phyloP scores from a whole-genome alignment of 2,329 filamentous ascomycete genomes.

The Davidsoniella australis region DNA sequence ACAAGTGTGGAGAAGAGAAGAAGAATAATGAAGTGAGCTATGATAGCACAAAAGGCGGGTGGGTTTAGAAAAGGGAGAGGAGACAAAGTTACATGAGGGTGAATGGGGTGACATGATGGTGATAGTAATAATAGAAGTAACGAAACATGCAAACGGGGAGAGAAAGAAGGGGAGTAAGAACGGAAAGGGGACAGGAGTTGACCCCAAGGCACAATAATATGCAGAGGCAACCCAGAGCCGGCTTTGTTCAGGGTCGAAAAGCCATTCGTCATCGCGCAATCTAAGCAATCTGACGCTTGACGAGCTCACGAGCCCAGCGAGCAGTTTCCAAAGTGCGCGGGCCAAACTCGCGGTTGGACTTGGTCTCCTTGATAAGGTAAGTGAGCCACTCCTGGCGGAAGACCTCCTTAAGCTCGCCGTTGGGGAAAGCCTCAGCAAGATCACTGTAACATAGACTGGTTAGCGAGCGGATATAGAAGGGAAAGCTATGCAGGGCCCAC shows the following conservation, averaged over 20 bases:
- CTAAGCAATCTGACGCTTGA: slow-evolving; percentile 61
- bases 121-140: background rate
- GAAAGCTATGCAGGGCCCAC: background rate
- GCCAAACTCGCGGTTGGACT: slow-evolving; percentile 73
- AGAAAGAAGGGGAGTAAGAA: background rate
- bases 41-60: slow-evolving; percentile 15
- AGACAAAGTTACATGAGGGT: slow-evolving; percentile 14
- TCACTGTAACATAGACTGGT: slow-evolving; percentile 43
- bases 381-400: slow-evolving; percentile 90
- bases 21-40: slow-evolving; percentile 11
- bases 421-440: slow-evolving; percentile 81
- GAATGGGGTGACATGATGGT: background rate
- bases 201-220: background rate
- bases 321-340: slow-evolving; percentile 81
- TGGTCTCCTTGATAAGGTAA: slow-evolving; percentile 77
- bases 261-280: background rate
- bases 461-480: slow-evolving; percentile 18
- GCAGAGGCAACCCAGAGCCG: background rate
- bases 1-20: slow-evolving; percentile 8
- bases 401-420: slow-evolving; percentile 65
- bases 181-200: slow-evolving; percentile 1
- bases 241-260: background rate
- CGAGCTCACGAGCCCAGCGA: slow-evolving; percentile 91
- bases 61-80: slow-evolving; percentile 15
- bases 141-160: slow-evolving; percentile 3